Conservation (phyloP, 208 protist genomes). For the Leptomonas pyrrhocoris region DNA sequence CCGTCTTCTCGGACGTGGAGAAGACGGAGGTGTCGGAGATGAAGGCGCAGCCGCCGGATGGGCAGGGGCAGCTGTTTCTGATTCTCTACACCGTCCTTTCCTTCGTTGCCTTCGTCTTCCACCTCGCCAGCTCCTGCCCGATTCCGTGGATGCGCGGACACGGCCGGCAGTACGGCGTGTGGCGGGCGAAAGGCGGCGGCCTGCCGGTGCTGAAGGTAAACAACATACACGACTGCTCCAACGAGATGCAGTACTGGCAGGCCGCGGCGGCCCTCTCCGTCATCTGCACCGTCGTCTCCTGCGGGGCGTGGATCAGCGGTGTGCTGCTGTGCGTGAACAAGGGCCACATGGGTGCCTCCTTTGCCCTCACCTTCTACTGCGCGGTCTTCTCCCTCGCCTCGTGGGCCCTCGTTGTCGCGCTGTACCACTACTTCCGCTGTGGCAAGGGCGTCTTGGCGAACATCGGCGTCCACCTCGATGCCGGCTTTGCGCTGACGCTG, state of each 20-base stretch:
- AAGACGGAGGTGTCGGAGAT: slow-evolving; percentile 34
- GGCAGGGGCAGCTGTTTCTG: slow-evolving; percentile 17
- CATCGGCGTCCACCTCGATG: slow-evolving; percentile 46
- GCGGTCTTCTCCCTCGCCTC: slow-evolving; percentile 41
- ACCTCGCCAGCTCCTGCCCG: slow-evolving; percentile 43
- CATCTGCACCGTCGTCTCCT: slow-evolving; percentile 36
- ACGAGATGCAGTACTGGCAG: slow-evolving; percentile 62
- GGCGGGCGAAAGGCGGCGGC: slow-evolving; percentile 45
- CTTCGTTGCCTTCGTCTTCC: slow-evolving; percentile 42
- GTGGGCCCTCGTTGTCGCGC: slow-evolving; percentile 43
- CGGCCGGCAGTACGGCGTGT: slow-evolving; percentile 45
- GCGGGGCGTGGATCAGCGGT: slow-evolving; percentile 33
- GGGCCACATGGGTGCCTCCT: slow-evolving; percentile 49
- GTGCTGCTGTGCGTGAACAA: slow-evolving; percentile 36
- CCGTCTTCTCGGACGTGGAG: slow-evolving; percentile 20
- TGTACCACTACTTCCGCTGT: slow-evolving; percentile 49
- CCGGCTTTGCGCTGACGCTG: slow-evolving; percentile 48
- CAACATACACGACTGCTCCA: slow-evolving; percentile 45
- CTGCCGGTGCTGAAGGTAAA: slow-evolving; percentile 31
- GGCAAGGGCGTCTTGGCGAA: slow-evolving; percentile 39
- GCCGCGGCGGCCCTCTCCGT: slow-evolving; percentile 46
- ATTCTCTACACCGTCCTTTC: slow-evolving; percentile 38
- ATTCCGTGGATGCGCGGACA: slow-evolving; percentile 46
- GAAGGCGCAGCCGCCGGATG: slow-evolving; percentile 35
- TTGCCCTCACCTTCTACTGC: slow-evolving; percentile 49